Base-by-base conservation (phyloP, 1,284 basidiomycete genomes). In the Melampsora americana region DNA sequence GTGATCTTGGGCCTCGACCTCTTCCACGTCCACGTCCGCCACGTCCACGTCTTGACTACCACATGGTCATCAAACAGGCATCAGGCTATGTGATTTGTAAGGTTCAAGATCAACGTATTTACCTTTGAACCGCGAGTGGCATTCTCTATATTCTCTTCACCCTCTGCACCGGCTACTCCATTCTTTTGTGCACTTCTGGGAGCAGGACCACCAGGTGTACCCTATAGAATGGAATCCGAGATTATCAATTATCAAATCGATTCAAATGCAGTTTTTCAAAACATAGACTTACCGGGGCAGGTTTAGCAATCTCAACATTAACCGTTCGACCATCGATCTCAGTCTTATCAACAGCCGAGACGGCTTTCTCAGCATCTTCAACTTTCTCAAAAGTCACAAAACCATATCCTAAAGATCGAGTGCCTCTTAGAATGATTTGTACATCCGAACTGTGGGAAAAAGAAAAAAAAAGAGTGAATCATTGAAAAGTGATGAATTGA, bases 291-390 rank as follows among this genome's bases (percentile, higher is more conserved):
- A 90, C 88, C 79, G 92, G 90, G 78, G 89, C 85, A 77, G 92
- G 90, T 85, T 93, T 93, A 82, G 93, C 94, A 82, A 92, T 85
- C 86, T 95, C 90, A 84, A 95, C 87, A 83, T 91, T 89, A 83
- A 95, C 88, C 84, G 86, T 86, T 83, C 93, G 92, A 79, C 90
- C 92, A 79, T 92, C 90, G 83, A 95, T 89, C 84, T 93, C 90
- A 83, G 89, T 86, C 84, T 90, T 91, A 87, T 95, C 87, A 82
- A 95, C 90, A 82, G 87, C 85, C 79, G 93, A 90, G 82, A 93
- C 90, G 78, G 92, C 94, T 84, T 89, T 89, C 85, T 93, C 86
- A 78, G 90, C 92, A 82, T 92, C 90, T 83, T 91, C 91, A 83
- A 86, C 86, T 82, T 87, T 90, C 82, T 87, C 86, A 84, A 93